Evolutionary conservation across 75 land plant species (phyloP).

Genomic region (Picea sitchensis): DNA sequence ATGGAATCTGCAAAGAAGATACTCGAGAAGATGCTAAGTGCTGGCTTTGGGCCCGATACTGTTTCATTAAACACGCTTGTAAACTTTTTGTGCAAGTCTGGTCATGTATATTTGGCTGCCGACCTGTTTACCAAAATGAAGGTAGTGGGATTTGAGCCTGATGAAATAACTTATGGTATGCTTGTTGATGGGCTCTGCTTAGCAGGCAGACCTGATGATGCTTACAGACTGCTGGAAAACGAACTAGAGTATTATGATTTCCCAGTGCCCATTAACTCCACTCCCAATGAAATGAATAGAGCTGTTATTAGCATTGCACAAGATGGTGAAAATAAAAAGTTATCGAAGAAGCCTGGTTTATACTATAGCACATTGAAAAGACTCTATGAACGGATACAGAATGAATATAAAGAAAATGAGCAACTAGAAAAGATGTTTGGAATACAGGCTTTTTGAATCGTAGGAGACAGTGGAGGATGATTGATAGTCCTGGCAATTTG

Average conservation of each 20-base stretch:
- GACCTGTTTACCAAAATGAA: slow-evolving; percentile 20
- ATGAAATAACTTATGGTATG: slow-evolving; percentile 16
- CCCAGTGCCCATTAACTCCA: neutral
- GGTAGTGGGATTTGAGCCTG: slow-evolving; percentile 18
- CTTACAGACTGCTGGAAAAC: slow-evolving; percentile 2
- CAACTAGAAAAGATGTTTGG: neutral
- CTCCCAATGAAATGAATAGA: neutral
- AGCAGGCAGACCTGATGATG: slow-evolving; percentile 10
- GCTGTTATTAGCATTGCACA: neutral
- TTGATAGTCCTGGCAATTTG: neutral
- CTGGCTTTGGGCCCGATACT: slow-evolving; percentile 24
- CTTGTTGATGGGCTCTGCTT: slow-evolving; percentile 13
- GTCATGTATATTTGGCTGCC: slow-evolving; percentile 21
- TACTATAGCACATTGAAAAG: neutral
- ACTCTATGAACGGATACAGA: slow-evolving; percentile 2
- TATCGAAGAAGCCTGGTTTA: slow-evolving; percentile 5
- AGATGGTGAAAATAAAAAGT: neutral
- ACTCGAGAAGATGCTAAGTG: slow-evolving; percentile 16
- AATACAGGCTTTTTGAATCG: neutral
- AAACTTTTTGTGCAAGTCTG: slow-evolving; percentile 20
- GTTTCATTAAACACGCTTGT: slow-evolving; percentile 25
- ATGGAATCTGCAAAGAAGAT: slow-evolving; percentile 11
- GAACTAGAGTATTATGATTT: neutral
- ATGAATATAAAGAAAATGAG: neutral
- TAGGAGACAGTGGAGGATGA: neutral